Base-by-base conservation (phyloP, 1,284 basidiomycete species). In the Porphyrellus sp. region DNA sequence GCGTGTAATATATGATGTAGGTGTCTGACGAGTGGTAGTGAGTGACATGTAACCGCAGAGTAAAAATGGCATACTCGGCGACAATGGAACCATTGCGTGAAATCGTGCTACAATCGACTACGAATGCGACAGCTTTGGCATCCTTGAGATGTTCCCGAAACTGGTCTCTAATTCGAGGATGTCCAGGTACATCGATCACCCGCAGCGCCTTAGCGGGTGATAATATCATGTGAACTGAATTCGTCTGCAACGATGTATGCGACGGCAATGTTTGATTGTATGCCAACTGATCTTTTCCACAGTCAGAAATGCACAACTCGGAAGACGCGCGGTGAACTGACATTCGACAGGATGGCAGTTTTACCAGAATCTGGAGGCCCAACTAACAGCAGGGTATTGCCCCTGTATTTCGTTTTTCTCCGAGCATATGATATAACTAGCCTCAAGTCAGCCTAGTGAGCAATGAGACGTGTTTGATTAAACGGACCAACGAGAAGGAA, bases 281-380 rank as follows among this genome's bases (percentile, higher is more conserved):
- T 23, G 78, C 77, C 8, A 91, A 72, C 87, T 91, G 47, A 58
- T 46, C 25, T 59, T 68, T 53, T 56, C 51, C 47, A 37, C 37
- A 50, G 63, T 69, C 56, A 66, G 49, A 4, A 42, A 33, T 55
- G 53, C 21, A 72, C 71, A 43, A 74, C 60, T 38, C 31, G 45
- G 31, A 34, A 53, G 34, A 31, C 45, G 31, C 13, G 21, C 7
- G 33, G n/a, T 21, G 24, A 12, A 68, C 79, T 61, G 54, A 82
- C 80, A 50, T 74, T 71, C 40, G 77, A 75, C 38, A 81, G 55
- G 31, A 91, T 82, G 20, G 88, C 77, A 2, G 89, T 90, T 71
- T 91, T 91, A 27, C 89, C 89, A 3, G 81, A 77, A 67, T 89
- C 87, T 5, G 83, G 77, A 40, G 82, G 74, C 2, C 89, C 89